A percentile compares a stretch with the other conserved stretches of the same genome.
phyloP scores from a whole-genome alignment of 805 yeast genomes.

The Nakazawaea molendinolei region DNA sequence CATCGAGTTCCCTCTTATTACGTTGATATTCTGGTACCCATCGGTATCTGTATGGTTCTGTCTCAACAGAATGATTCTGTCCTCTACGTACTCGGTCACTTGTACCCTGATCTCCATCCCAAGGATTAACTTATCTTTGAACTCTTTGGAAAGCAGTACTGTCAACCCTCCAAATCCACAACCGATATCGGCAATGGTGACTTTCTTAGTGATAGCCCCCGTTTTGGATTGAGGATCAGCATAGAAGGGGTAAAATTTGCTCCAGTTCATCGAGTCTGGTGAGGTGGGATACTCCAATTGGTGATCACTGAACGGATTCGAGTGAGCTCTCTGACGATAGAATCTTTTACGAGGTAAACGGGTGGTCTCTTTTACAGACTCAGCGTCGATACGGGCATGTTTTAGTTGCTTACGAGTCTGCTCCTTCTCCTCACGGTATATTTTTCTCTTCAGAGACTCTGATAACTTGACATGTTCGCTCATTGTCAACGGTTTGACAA shows the following conservation, averaged over 20 bases:
- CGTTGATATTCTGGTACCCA: constrained; percentile 76
- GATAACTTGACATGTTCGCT: too few relatives aligned
- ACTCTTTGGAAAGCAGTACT: constrained; percentile 69
- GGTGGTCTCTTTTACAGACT: constrained; percentile 34
- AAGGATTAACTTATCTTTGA: constrained; percentile 67
- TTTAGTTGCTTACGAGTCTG: constrained; percentile 37
- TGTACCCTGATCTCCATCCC: constrained; percentile 99
- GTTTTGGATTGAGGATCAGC: constrained; percentile 28
- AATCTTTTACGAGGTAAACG: constrained; percentile 81
- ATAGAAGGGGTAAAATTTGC: constrained; percentile 60
- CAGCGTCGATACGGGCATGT: constrained; percentile 36
- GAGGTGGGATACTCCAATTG: constrained; percentile 77
- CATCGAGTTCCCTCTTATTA: constrained; percentile 94
- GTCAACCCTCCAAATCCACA: constrained; percentile 96
- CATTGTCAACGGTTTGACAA: too few relatives aligned
- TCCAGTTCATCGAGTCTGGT: constrained; percentile 89
- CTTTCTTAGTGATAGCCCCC: constrained; percentile 41
- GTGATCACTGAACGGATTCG: constrained; percentile 96
- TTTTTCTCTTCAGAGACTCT: constrained; percentile 33
- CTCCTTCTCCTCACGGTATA: constrained; percentile 42
- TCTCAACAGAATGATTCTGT: constrained; percentile 85
- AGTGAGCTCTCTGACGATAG: constrained; percentile 95
- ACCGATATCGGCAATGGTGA: constrained; percentile 92
- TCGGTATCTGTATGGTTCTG: constrained; percentile 30
- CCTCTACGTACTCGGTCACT: constrained; percentile 95